Conservation (phyloP, 805 yeast species). For the Candida insectalens region DNA sequence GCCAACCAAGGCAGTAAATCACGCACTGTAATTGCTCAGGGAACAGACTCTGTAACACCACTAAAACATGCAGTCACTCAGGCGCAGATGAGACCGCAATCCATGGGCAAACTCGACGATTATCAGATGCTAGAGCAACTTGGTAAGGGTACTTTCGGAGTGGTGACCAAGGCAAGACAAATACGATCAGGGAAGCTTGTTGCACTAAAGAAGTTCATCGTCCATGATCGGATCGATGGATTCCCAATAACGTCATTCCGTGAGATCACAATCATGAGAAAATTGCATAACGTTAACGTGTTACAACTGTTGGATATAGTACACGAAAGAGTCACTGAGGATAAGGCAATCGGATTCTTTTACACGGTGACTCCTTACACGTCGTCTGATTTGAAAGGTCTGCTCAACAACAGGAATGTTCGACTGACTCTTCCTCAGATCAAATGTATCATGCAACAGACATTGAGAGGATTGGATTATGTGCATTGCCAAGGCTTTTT, state of each 20-base stretch:
- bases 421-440: slow-evolving; percentile 54
- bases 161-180: slow-evolving; percentile 71
- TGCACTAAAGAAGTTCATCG: slow-evolving; percentile 80
- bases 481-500: slow-evolving; percentile 53
- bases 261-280: slow-evolving; percentile 76
- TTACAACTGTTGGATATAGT: slow-evolving; percentile 75
- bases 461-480: slow-evolving; percentile 71
- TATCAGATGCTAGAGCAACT: slow-evolving; percentile 33
- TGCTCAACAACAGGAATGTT: slow-evolving; percentile 71
- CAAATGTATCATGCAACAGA: slow-evolving; percentile 73
- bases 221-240: slow-evolving; percentile 68
- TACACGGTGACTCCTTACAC: slow-evolving; percentile 90
- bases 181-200: slow-evolving; percentile 49
- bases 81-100: no score
- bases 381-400: slow-evolving; percentile 85
- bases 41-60: no score
- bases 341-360: slow-evolving; percentile 31
- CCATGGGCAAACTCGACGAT: slow-evolving; percentile 23
- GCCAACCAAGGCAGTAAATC: no score
- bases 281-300: slow-evolving; percentile 58
- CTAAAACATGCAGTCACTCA: no score
- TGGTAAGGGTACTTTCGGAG: slow-evolving; percentile 86
- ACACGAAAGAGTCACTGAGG: slow-evolving; percentile 32
- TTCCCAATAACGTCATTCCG: slow-evolving; percentile 94
- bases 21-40: no score